Base-by-base conservation (phyloP, 139 green algal species). In the Choricystis sp. region DNA sequence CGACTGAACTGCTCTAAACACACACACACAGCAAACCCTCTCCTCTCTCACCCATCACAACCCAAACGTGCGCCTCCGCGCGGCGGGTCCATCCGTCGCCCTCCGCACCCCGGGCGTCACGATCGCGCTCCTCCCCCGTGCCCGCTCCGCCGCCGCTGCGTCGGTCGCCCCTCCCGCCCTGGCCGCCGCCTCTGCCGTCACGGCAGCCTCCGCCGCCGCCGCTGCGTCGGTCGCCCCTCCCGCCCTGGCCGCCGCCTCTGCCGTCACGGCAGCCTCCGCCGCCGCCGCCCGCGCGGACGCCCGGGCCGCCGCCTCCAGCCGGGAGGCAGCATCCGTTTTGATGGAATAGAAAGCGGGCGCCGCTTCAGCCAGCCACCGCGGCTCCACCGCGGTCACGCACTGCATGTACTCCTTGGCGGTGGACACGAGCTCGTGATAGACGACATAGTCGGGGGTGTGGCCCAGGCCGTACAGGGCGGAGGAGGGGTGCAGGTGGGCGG, bases 391-490 rank as follows among this genome's bases (percentile, higher is more conserved):
- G 3, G 86, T 97, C 58, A 98, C 93, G 75, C 90, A 96, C 77
- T 95, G 74, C 89, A 96, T 97, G 83, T 96, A 96, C 76, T 97
- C 92, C 81, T 97, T 98, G 56, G 68, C 87, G n/a, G 91, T 98
- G 69, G 85, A 86, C 56, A 98, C 86, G 62, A 96, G 78, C 81
- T 97, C 90, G 76, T 97, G 90, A 71, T 97, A 97, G 24, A 94
- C 81, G 48, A 97, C 85, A 75, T 98, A 98, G 74, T 98, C 92
- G 16, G 92, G 92, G 2, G 88, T 96, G 79, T 95, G 93, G 23
- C 92, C 89, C 62, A 96, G 79, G 26, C 91, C 91, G 74, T 95
- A 97, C 29, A 98, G 79, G 22, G 93, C 87, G 48, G 66, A 85
- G 64, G 70, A 89, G 48, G 90, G 88, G 70, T 96, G 92, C 61